Conservation (phyloP, 2,329 filamentous ascomycete genomes). For the Arachnomyces sp. region DNA sequence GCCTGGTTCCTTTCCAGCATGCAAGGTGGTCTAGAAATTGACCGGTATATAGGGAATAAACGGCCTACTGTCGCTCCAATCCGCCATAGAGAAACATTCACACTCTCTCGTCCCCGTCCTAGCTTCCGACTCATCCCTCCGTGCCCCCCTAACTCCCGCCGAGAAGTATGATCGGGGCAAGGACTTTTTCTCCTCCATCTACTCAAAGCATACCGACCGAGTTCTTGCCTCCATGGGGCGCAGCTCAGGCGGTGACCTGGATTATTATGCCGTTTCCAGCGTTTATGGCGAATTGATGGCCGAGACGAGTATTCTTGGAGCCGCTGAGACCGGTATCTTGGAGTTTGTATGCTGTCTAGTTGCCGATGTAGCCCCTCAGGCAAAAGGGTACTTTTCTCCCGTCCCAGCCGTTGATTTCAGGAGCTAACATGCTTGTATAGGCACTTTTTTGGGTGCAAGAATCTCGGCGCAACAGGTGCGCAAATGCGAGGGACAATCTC, state of each 20-base stretch:
- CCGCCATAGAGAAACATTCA: constrained; percentile 13
- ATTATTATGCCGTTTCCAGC: constrained; percentile 19
- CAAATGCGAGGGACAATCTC: constrained; percentile 14
- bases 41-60: constrained; percentile 16
- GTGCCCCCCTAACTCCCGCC: constrained; percentile 7
- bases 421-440: constrained; percentile 7
- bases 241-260: constrained; percentile 20
- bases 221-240: constrained; percentile 18
- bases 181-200: constrained; percentile 20
- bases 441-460: constrained; percentile 21
- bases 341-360: constrained; percentile 24
- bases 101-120: constrained; percentile 11
- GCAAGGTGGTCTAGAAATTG: too few relatives aligned
- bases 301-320: constrained; percentile 17
- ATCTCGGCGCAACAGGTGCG: constrained; percentile 16
- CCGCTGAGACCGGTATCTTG: constrained; percentile 19
- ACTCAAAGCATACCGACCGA: constrained; percentile 19
- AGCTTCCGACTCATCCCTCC: constrained; percentile 14
- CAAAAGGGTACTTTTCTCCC: constrained; percentile 18
- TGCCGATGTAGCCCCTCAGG: constrained; percentile 19
- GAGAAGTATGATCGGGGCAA: constrained; percentile 19
- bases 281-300: constrained; percentile 23
- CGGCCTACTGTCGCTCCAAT: constrained; percentile 17
- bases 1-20: too few relatives aligned
- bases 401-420: background rate